Evolutionary conservation across 495 filamentous ascomycete species (phyloP).

Genomic region (Podospora australis): DNA sequence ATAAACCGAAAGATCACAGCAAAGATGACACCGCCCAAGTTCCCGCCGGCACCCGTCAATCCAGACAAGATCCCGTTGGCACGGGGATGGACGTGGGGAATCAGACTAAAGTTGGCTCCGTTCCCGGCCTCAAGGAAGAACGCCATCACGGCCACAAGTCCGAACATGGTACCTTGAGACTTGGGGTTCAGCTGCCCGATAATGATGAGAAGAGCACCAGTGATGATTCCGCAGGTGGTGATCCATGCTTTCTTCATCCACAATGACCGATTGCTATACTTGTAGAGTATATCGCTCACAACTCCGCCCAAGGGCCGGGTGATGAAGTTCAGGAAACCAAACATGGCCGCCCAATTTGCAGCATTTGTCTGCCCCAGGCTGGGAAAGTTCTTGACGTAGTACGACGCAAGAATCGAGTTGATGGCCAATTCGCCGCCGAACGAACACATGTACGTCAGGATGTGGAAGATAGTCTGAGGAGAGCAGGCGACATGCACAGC

Average conservation of each 20-base stretch:
- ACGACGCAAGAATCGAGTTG: slow-evolving; percentile 72
- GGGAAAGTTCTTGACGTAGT: slow-evolving; percentile 73
- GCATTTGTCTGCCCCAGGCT: slow-evolving; percentile 62
- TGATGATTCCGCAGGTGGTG: slow-evolving; percentile 51
- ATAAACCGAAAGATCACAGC: slow-evolving; percentile 75
- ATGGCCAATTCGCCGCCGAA: slow-evolving; percentile 81
- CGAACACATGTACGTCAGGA: slow-evolving; percentile 68
- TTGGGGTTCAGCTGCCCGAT: slow-evolving; percentile 61
- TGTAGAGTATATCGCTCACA: slow-evolving; percentile 63
- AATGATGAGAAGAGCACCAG: slow-evolving; percentile 59
- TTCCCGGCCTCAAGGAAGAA: slow-evolving; percentile 80
- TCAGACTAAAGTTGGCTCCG: slow-evolving; percentile 74
- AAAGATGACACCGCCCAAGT: slow-evolving; percentile 79
- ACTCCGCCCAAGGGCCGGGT: slow-evolving; percentile 69
- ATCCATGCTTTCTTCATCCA: slow-evolving; percentile 74
- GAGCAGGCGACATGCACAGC: slow-evolving; percentile 43
- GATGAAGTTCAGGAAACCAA: slow-evolving; percentile 75
- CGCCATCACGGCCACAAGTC: slow-evolving; percentile 62
- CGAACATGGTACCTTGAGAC: slow-evolving; percentile 61
- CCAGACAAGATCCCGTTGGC: slow-evolving; percentile 66
- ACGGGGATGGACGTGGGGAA: slow-evolving; percentile 74
- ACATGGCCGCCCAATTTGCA: slow-evolving; percentile 81
- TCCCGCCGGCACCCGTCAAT: slow-evolving; percentile 68
- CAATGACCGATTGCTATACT: slow-evolving; percentile 44
- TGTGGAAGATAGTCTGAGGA: slow-evolving; percentile 59